Evolutionary conservation across 1,284 basidiomycete species (phyloP).

Genomic region (Psilocybe mexicana): DNA sequence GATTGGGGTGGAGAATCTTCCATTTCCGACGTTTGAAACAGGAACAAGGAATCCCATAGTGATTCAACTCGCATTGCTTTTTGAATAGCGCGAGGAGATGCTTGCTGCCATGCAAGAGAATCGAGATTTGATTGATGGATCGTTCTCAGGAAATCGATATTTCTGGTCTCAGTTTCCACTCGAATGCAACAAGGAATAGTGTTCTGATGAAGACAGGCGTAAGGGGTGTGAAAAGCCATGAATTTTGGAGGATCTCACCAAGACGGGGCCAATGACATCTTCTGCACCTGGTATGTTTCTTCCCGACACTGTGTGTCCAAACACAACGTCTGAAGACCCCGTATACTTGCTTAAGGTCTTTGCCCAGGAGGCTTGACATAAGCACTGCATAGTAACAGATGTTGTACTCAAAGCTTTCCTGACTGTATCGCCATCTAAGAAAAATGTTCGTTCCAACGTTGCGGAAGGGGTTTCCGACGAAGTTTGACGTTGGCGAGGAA

Average conservation of each 20-base stretch:
- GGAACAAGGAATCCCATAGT: slow-evolving; percentile 48
- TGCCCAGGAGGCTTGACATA: slow-evolving; percentile 43
- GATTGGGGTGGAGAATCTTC: slow-evolving; percentile 17
- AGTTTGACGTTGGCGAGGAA: slow-evolving; percentile 10
- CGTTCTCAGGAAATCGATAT: slow-evolving; percentile 37
- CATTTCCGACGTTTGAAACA: slow-evolving; percentile 41
- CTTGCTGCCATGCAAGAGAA: slow-evolving; percentile 47
- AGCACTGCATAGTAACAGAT: slow-evolving; percentile 31
- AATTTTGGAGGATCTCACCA: slow-evolving; percentile 34
- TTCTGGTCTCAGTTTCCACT: slow-evolving; percentile 29
- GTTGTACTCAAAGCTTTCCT: slow-evolving; percentile 14
- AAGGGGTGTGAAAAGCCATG: neutral
- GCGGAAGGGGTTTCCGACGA: neutral
- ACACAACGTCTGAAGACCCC: slow-evolving; percentile 40
- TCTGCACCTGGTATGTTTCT: slow-evolving; percentile 43
- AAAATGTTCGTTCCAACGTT: slow-evolving; percentile 16
- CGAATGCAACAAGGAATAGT: slow-evolving; percentile 47
- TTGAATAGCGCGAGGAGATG: slow-evolving; percentile 47
- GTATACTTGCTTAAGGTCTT: slow-evolving; percentile 39
- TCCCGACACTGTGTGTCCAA: slow-evolving; percentile 51
- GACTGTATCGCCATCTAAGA: slow-evolving; percentile 18
- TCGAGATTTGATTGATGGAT: slow-evolving; percentile 44
- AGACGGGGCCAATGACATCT: slow-evolving; percentile 48
- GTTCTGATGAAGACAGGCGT: slow-evolving; percentile 33
- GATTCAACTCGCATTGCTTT: slow-evolving; percentile 31